These are phyloP conservation scores for Cryptococcus hybrid DNA, from an alignment of 1,284 basidiomycete species.

Conservation along the genomic window DNA sequence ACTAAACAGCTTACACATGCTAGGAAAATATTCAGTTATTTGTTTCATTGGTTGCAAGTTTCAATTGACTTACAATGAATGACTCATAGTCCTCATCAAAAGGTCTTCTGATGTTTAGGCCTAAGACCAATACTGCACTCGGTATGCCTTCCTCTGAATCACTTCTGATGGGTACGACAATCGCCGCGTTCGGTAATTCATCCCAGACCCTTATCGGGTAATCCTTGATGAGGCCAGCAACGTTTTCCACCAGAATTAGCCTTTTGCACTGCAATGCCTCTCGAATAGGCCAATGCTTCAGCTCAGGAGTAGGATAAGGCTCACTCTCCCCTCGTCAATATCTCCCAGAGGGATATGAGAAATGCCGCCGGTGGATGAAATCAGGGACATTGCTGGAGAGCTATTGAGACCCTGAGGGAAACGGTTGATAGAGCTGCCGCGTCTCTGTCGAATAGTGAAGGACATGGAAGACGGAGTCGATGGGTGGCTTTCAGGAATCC, in stretches of 20 bases:
- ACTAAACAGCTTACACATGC: slow-evolving; percentile 23
- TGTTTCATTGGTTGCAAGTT: neutral
- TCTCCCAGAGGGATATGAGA: neutral
- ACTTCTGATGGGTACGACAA: slow-evolving; percentile 48
- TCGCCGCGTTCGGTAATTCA: slow-evolving; percentile 43
- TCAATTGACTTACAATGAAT: slow-evolving; percentile 33
- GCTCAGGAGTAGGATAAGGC: neutral
- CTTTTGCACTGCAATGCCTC: slow-evolving; percentile 34
- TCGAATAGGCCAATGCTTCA: slow-evolving; percentile 36
- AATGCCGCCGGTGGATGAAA: slow-evolving; percentile 8
- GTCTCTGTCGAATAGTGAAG: slow-evolving; percentile 8
- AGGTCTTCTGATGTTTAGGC: slow-evolving; percentile 43
- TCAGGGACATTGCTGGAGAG: slow-evolving; percentile 35
- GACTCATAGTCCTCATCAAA: slow-evolving; percentile 47
- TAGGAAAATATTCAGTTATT: slow-evolving; percentile 1
- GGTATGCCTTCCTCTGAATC: slow-evolving; percentile 42
- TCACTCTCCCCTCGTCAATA: neutral
- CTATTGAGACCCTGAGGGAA: slow-evolving; percentile 13
- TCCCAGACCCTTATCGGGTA: slow-evolving; percentile 47
- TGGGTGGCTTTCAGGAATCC: slow-evolving; percentile 40
- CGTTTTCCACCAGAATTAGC: slow-evolving; percentile 45
- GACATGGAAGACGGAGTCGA: slow-evolving; percentile 23
- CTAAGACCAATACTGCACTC: slow-evolving; percentile 45
- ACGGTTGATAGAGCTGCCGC: slow-evolving; percentile 6
- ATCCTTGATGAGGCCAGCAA: slow-evolving; percentile 30